These are phyloP conservation scores for Fusarium humuli DNA, from an alignment of 2,329 filamentous ascomycete genomes.

Conservation along the genomic window DNA sequence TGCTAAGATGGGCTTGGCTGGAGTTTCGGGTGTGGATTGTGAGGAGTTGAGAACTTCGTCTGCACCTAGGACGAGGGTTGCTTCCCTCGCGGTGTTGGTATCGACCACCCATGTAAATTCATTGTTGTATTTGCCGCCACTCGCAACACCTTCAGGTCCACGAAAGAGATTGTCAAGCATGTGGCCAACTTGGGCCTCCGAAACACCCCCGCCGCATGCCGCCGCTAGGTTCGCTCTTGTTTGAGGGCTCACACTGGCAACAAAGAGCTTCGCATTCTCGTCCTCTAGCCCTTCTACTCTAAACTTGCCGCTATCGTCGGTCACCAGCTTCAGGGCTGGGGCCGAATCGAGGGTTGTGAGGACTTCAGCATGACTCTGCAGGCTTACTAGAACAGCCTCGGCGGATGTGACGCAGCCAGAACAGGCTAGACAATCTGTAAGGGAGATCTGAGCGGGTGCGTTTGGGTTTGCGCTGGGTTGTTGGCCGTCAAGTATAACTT, in stretches of 20 bases:
- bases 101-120: conserved; percentile 91
- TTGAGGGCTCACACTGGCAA: conserved; percentile 94
- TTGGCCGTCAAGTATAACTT: conserved; percentile 94
- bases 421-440: conserved; percentile 97
- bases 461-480: conserved; percentile 66
- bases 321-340: conserved; percentile 59
- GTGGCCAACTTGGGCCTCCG: conserved; percentile 77
- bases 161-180: conserved; percentile 85
- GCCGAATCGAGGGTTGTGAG: conserved; percentile 81
- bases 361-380: conserved; percentile 95
- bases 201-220: conserved; percentile 77
- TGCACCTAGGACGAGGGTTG: conserved; percentile 82
- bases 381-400: conserved; percentile 93
- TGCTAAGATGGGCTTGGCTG: conserved; percentile 75
- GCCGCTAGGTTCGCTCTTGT: conserved; percentile 89
- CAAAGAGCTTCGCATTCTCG: conserved; percentile 78
- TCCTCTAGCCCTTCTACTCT: conserved; percentile 65
- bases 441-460: conserved; percentile 87
- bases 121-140: conserved; percentile 77
- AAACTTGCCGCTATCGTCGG: conserved; percentile 50
- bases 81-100: conserved; percentile 85
- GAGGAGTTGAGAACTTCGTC: conserved; percentile 70
- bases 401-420: conserved; percentile 98
- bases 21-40: conserved; percentile 34
- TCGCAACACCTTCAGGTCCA: conserved; percentile 74